Percentiles rank a stretch among this genome's conserved stretches.
Conservation (phyloP, 164 flowering plant species). For the Sextonia rubra region DNA sequence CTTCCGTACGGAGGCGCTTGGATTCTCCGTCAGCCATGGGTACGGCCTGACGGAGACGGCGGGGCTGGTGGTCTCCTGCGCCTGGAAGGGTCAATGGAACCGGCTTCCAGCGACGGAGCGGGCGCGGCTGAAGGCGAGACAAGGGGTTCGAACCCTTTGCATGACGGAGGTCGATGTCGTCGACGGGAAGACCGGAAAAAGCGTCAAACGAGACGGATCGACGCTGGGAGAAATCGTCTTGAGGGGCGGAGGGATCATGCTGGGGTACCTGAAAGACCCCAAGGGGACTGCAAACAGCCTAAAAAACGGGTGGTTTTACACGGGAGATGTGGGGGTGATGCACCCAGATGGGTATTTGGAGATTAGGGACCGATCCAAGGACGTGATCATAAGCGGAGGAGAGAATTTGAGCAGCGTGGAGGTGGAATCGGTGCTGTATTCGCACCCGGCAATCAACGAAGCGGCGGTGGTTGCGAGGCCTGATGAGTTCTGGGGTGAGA, state of each 20-base stretch:
- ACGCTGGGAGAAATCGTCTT: constrained; percentile 42
- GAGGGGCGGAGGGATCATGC: constrained; percentile 30
- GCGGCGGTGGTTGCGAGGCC: constrained; percentile 54
- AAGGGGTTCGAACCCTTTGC: constrained; percentile 32
- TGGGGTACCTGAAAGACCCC: constrained; percentile 41
- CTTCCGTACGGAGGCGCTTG: constrained; percentile 29
- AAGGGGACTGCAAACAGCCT: constrained; percentile 21
- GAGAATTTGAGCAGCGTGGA: constrained; percentile 54
- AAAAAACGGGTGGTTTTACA: constrained; percentile 34
- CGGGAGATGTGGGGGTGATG: constrained; percentile 42
- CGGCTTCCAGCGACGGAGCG: constrained; percentile 32
- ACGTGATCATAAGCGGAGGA: constrained; percentile 50
- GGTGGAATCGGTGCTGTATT: constrained; percentile 46
- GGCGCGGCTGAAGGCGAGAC: constrained; percentile 46
- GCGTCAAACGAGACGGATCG: constrained; percentile 34
- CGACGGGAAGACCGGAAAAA: constrained; percentile 23
- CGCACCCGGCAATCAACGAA: constrained; percentile 38
- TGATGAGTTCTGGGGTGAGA: constrained; percentile 52
- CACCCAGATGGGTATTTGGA: constrained; percentile 40
- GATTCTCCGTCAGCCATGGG: constrained; percentile 43
- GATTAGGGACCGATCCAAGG: constrained; percentile 39
- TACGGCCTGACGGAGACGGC: constrained; percentile 56
- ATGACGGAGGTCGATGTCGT: constrained; percentile 34
- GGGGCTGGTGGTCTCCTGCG: constrained; percentile 35
- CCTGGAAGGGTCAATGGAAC: constrained; percentile 50